Base-by-base conservation (phyloP, 2,329 filamentous ascomycete genomes). In the Gnomoniopsis sp. region DNA sequence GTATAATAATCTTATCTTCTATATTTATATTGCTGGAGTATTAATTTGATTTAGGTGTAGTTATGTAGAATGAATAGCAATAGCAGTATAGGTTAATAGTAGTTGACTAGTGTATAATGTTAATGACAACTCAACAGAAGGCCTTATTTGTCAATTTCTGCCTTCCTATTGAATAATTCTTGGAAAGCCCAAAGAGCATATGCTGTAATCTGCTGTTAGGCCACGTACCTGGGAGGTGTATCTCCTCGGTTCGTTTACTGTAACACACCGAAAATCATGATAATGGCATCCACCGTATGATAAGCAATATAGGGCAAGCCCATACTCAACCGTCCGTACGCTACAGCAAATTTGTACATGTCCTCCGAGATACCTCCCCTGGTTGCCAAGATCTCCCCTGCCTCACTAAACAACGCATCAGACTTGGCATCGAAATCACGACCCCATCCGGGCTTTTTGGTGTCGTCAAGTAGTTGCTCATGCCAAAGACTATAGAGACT, bases 211-310 rank as follows among this genome's bases (percentile, higher is more conserved):
- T 8, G 26, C 26, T 30, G 26, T 4, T 30, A 4, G 26, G 26
- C 26, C 26, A 30, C 26, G 26, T 30, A 30, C 26, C n/a, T n/a
- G n/a, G n/a, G n/a, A n/a, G n/a, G n/a, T n/a, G n/a, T n/a, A n/a
- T n/a, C n/a, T n/a, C n/a, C 36, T 15, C 36, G 12, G 36, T 41
- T 2, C 4, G 12, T 11, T 41, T 12, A 41, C 12, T 41, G 8
- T 41, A 41, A 41, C 36, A n/a, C 36, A 41, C 55, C 55, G 46
- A 46, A 57, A 3, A 34, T 36, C 55, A 57, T 47, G 14, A 57
- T 57, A 3, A 52, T 57, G 3, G 55, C 55, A 26, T 52, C 55
- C 14, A 57, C 55, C 3, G 55, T 57, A 21, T 57, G 55, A 46
- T 52, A 57, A 19, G 55, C 48, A 57, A 46, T 47, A 11, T 57